A percentile compares a stretch with the other conserved stretches of the same genome.
Conservation (phyloP, 495 filamentous ascomycete genomes). For the Rhypophila decipiens region DNA sequence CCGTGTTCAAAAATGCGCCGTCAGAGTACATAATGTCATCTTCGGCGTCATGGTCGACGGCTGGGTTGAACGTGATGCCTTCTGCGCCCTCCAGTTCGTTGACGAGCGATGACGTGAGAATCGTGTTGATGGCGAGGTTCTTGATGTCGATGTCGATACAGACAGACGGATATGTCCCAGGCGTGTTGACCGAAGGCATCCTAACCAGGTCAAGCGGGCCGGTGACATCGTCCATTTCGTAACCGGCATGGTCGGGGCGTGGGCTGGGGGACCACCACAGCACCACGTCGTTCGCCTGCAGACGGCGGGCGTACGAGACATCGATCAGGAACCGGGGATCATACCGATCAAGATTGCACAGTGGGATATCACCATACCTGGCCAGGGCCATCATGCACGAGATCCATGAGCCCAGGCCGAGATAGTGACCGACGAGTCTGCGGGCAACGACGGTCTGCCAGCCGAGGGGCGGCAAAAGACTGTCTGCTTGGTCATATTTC, state of each 20-base stretch:
- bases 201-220: slow-evolving; percentile 81
- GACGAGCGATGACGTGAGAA: slow-evolving; percentile 93
- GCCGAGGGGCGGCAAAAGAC: slow-evolving; percentile 79
- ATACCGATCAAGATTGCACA: slow-evolving; percentile 92
- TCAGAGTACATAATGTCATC: slow-evolving; percentile 73
- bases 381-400: slow-evolving; percentile 79
- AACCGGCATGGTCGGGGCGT: slow-evolving; percentile 88
- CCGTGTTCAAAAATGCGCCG: slow-evolving; percentile 86
- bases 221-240: slow-evolving; percentile 87
- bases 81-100: slow-evolving; percentile 91
- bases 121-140: slow-evolving; percentile 95
- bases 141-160: slow-evolving; percentile 94
- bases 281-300: slow-evolving; percentile 89
- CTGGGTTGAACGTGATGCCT: slow-evolving; percentile 72
- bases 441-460: slow-evolving; percentile 91
- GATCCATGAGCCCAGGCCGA: slow-evolving; percentile 87
- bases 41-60: slow-evolving; percentile 53
- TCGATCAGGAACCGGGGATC: slow-evolving; percentile 94
- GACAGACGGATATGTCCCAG: slow-evolving; percentile 89
- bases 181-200: slow-evolving; percentile 89
- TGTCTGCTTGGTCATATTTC: slow-evolving; percentile 74
- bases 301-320: slow-evolving; percentile 82
- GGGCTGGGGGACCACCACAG: slow-evolving; percentile 94
- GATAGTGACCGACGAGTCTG: slow-evolving; percentile 79
- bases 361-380: slow-evolving; percentile 85